Evolutionary conservation across 495 filamentous ascomycete species (phyloP).

Genomic region (Aspergillus affinis): DNA sequence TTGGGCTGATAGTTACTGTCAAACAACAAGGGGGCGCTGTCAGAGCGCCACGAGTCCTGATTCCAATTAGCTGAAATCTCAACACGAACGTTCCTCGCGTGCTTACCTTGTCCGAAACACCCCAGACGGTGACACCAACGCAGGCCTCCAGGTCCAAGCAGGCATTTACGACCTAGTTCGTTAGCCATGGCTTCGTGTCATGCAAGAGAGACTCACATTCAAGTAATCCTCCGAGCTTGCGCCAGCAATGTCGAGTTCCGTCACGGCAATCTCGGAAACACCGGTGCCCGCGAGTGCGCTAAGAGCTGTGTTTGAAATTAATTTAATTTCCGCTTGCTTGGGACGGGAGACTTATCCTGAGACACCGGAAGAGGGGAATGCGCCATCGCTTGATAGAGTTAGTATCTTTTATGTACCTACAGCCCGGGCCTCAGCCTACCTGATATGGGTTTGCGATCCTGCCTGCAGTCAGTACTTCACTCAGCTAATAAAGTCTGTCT

Average conservation of each 20-base stretch:
- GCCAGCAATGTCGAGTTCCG: constrained; percentile 65
- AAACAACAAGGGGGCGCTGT: constrained; percentile 60
- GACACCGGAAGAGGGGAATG: constrained; percentile 16
- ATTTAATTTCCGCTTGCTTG: background rate
- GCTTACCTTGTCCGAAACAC: constrained; percentile 61
- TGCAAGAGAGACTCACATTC: constrained; percentile 28
- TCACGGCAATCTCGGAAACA: constrained; percentile 58
- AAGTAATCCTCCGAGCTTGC: constrained; percentile 60
- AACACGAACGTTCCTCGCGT: background rate
- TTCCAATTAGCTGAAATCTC: constrained; percentile 14
- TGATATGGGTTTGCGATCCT: constrained; percentile 64
- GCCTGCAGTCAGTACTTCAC: constrained; percentile 5
- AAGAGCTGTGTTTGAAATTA: constrained; percentile 45
- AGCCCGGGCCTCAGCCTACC: constrained; percentile 2
- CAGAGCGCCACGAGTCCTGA: constrained; percentile 62
- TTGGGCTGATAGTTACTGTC: constrained; percentile 63
- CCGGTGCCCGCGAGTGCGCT: constrained; percentile 53
- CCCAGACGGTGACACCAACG: constrained; percentile 76
- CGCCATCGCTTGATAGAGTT: constrained; percentile 9
- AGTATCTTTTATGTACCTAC: background rate
- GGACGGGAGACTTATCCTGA: constrained; percentile 25
- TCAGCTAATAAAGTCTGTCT: background rate
- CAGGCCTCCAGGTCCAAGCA: constrained; percentile 65
- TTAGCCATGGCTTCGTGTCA: constrained; percentile 6
- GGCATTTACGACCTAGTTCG: constrained; percentile 53